Conservation (phyloP, 441 rosid genomes). For the Croton setiger region DNA sequence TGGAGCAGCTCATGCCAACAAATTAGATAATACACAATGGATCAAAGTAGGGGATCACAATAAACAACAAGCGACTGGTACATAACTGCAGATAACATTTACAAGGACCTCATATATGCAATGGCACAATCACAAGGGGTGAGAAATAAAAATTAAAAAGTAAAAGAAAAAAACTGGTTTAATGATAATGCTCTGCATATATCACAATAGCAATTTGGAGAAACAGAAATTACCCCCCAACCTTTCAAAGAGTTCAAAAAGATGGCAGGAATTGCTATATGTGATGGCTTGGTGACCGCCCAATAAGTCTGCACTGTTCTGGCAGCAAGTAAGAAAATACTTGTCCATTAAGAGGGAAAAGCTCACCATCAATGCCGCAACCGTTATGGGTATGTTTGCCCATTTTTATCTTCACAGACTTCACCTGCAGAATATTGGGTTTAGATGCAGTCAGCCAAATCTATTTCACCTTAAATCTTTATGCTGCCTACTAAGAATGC, state of each 20-base stretch:
- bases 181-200: slow-evolving; percentile 21
- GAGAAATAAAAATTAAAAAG: background rate
- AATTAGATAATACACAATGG: slow-evolving; percentile 10
- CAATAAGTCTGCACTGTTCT: slow-evolving; percentile 94
- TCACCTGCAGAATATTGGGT: slow-evolving; percentile 55
- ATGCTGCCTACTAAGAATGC: slow-evolving; percentile 1
- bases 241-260: slow-evolving; percentile 20
- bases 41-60: slow-evolving; percentile 12
- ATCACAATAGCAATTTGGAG: slow-evolving; percentile 17
- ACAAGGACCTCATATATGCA: slow-evolving; percentile 35
- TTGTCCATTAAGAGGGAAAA: slow-evolving; percentile 81
- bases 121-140: slow-evolving; percentile 24
- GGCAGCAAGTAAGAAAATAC: slow-evolving; percentile 79
- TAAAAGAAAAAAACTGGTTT: slow-evolving; percentile 3
- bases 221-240: slow-evolving; percentile 17
- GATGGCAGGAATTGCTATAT: slow-evolving; percentile 25
- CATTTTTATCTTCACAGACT: slow-evolving; percentile 76
- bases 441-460: slow-evolving; percentile 11
- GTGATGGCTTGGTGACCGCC: slow-evolving; percentile 38
- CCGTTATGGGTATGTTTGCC: slow-evolving; percentile 77
- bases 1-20: slow-evolving; percentile 7
- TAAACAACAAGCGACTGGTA: slow-evolving; percentile 27
- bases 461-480: background rate
- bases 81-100: slow-evolving; percentile 36
- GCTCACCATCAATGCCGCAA: slow-evolving; percentile 96